These are phyloP conservation scores for Aethionema arabicum DNA, from an alignment of 345 rosid species.

Conservation along the genomic window DNA sequence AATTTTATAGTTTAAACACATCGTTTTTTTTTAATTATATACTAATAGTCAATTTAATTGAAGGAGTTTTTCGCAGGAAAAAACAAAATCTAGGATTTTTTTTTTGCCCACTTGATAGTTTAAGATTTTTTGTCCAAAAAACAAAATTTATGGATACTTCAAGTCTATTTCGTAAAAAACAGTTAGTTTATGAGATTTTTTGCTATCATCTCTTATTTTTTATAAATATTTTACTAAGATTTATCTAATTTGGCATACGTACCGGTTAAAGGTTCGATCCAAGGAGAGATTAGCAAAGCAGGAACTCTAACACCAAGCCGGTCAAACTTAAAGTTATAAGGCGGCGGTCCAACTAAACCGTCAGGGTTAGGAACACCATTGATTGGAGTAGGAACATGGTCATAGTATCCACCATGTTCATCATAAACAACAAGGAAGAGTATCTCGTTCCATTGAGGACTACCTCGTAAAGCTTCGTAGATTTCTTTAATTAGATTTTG, in stretches of 20 bases:
- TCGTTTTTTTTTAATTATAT: too few species aligned
- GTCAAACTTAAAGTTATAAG: constrained; percentile 68
- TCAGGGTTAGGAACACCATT: constrained; percentile 82
- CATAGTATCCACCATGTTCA: constrained; percentile 93
- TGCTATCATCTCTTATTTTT: too few species aligned
- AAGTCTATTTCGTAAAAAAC: too few species aligned
- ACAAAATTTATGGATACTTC: too few species aligned
- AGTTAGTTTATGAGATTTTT: too few species aligned
- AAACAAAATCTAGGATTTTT: too few species aligned
- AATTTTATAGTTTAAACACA: too few species aligned
- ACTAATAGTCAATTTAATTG: too few species aligned
- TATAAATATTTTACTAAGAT: too few species aligned
- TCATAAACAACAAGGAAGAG: constrained; percentile 62
- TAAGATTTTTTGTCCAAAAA: too few species aligned
- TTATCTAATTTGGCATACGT: constrained; percentile 3
- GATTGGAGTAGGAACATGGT: constrained; percentile 82
- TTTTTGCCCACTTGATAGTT: too few species aligned
- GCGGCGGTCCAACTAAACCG: constrained; percentile 57
- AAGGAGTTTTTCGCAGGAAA: too few species aligned
- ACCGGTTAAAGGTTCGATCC: constrained; percentile 87
- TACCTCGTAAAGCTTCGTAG: constrained; percentile 70
- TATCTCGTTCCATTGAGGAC: constrained; percentile 87
- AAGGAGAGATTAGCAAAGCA: constrained; percentile 71
- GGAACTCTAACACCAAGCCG: constrained; percentile 85
- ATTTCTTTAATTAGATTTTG: constrained; percentile 78